These are phyloP conservation scores for Lactarius deliciosus DNA, from an alignment of 768 basidiomycete genomes.

Conservation along the genomic window DNA sequence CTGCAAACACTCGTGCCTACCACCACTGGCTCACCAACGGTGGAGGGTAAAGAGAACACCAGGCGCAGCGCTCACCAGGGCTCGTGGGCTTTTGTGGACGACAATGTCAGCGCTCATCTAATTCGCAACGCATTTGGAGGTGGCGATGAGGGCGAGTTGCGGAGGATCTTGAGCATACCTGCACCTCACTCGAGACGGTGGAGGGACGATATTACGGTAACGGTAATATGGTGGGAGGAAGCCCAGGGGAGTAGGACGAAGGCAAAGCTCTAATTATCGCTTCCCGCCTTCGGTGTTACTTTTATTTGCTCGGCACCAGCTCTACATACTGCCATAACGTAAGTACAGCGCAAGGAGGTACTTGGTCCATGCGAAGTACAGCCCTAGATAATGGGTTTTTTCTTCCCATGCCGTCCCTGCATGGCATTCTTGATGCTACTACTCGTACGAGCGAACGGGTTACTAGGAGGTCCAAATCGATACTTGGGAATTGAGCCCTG, in stretches of 20 bases:
- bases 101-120: constrained; percentile 76
- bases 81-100: constrained; percentile 78
- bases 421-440: constrained; percentile 40
- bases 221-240: constrained; percentile 83
- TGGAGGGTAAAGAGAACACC: constrained; percentile 62
- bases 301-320: constrained; percentile 18
- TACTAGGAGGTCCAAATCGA: constrained; percentile 24
- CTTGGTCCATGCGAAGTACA: constrained; percentile 9
- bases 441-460: constrained; percentile 39
- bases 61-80: constrained; percentile 41
- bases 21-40: constrained; percentile 48
- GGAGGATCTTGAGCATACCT: constrained; percentile 76
- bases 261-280: constrained; percentile 50
- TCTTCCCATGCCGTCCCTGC: constrained; percentile 38
- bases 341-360: constrained; percentile 10
- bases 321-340: constrained; percentile 19
- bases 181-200: constrained; percentile 72
- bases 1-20: constrained; percentile 59
- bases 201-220: constrained; percentile 84
- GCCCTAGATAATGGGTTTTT: constrained; percentile 38
- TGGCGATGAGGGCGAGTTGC: constrained; percentile 57
- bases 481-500: neutral
- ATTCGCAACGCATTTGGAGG: constrained; percentile 95
- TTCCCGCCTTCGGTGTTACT: constrained; percentile 23
- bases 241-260: constrained; percentile 50